Base-by-base conservation (phyloP, 1,139 yeast genomes). In the Candida sanyaensis region DNA sequence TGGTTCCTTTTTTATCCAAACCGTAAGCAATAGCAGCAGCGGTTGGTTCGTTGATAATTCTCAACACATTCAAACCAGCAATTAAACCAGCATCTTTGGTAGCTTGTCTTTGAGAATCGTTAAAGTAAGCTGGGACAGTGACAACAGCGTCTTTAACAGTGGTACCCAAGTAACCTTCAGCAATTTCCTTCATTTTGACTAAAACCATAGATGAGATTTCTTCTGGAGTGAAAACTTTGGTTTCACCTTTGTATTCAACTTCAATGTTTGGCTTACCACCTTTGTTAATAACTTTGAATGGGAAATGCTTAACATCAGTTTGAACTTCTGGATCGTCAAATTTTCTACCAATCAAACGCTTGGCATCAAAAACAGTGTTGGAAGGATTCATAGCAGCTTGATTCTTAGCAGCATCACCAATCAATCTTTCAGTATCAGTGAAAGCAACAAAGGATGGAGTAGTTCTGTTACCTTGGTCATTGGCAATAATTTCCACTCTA, bases 391-490 rank as follows among this genome's bases (percentile, higher is more conserved):
- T 81, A 43, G 88, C 87, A 41, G 88, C 87, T 65, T 83, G 88
- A 65, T 83, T 83, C 76, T 82, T 81, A 41, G 88, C 88, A 50
- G 87, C 84, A 67, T 83, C 88, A 68, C 88, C 88, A 61, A 83
- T 81, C 64, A 83, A 76, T 68, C 87, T 75, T 64, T 83, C 88
- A 13, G 84, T 71, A 63, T 81, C 86, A 40, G 86, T 81, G 71
- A 83, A 83, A 31, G 86, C 87, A 49, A 83, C 88, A 63, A 80
- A 82, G 7, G 87, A 82, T 39, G 88, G 87, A 24, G 88, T 83
- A 44, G 86, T 83, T 76, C 87, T 78, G 72, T 82, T 82, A 77
- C 87, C 87, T 69, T 81, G 86, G 44, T 54, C 57, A 59, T 83
- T 83, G 52, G 87, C 87, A 60, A 83, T 82, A 60, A 83, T 83